Conservation (phyloP, 139 green algal species). For the Pleodorina starrii region DNA sequence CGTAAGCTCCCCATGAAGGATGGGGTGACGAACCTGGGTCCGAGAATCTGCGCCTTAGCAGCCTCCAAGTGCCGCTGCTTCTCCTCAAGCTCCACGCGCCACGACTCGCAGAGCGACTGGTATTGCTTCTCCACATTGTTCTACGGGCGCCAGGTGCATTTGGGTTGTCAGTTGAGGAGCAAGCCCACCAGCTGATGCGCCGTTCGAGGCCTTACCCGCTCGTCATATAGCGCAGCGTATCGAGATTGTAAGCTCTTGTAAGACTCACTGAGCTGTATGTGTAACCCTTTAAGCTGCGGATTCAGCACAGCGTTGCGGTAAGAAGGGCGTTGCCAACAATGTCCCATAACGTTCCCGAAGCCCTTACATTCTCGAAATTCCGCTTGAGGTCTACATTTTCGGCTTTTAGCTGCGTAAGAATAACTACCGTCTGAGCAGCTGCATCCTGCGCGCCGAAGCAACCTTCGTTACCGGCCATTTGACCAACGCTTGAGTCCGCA, state of each 20-base stretch:
- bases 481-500: background rate
- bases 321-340: background rate
- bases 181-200: no score
- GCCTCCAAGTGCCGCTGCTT: conserved; percentile 73
- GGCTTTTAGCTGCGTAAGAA: conserved; percentile 49
- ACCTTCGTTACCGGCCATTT: background rate
- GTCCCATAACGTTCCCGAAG: background rate
- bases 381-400: conserved; percentile 73
- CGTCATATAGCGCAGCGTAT: conserved; percentile 55
- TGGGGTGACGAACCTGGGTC: conserved; percentile 50
- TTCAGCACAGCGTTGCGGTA: background rate
- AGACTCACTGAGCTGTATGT: conserved; percentile 54
- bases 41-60: conserved; percentile 64
- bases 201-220: conserved; percentile 58
- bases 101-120: conserved; percentile 73
- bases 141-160: no score
- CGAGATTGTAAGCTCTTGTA: conserved; percentile 61
- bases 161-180: no score
- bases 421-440: conserved; percentile 40
- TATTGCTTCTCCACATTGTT: conserved; percentile 67
- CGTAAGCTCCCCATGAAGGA: background rate
- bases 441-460: conserved; percentile 47
- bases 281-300: conserved; percentile 39
- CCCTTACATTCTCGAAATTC: conserved; percentile 76
- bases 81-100: conserved; percentile 70